Evolutionary conservation across 1,139 yeast species (phyloP), one percentile per base, ranked within the genome.

Genomic region (Insectozyma bohioensis): DNA sequence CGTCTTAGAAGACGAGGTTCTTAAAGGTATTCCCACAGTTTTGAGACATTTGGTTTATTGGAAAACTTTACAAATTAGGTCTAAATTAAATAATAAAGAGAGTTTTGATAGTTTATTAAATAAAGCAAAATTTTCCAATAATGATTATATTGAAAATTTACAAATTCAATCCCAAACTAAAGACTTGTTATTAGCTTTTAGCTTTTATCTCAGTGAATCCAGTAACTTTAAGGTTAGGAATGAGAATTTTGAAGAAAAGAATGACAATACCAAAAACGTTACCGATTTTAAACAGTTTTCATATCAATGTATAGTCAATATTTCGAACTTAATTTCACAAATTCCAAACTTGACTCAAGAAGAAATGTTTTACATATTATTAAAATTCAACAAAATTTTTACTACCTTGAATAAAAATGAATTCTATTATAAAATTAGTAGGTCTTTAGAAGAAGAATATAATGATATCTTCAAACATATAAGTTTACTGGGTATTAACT

Each of bases 401-500:
- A 32, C 47, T 18, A 48, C 42, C 29, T 45, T 59, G 27, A 54
- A 56, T 28, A 57, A 56, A 37, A 65, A 63, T 11, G 75, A 67
- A 43, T 60, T 66, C 29, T 54, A 51, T 46, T 69, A 66, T 46
- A 63, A 63, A 43, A 54, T 57, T 10, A 58, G 51, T 35, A 41
- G 75, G 18, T 47, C 69, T 1, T 43, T 69, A 28, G 75, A 69
- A 42, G 72, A 66, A 17, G 35, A 47, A 17, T 46, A 44, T 4
- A 43, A 51, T 3, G 57, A 51, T 2, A 43, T 47, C 3, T 67
- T 65, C 30, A 34, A 43, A n/a, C 72, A 68, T 42, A 52, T 67
- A 12, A 47, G 57, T 21, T 54, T 58, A 19, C 69, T 67, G 39
- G 75, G 75, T 0, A 56, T 69, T 19, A 51, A 58, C 32, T 44